Base-by-base conservation (phyloP, 495 filamentous ascomycete species). In the Margaritispora aquatica region DNA sequence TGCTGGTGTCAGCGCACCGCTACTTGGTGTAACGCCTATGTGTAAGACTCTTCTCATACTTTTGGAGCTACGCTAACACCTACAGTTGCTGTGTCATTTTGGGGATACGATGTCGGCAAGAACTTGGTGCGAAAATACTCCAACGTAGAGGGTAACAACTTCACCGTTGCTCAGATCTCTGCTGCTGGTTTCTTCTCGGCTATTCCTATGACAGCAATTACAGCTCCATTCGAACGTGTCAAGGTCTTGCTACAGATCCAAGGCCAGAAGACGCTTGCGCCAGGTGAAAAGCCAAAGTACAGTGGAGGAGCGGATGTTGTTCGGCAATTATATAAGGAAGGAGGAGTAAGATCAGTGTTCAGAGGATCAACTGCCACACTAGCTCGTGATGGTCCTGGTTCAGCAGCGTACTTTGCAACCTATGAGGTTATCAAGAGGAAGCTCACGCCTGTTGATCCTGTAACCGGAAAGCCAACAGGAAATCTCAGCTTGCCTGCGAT, bases 231-330 rank as follows among this genome's bases (percentile, higher is more conserved):
- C 67, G 94, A 98, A 82, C 92, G 94, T 62, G 92, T 98, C 63
- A 98, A 98, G 77, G 92, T 98, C 19, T 90, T 97, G 51, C 85
- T 98, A 2, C 94, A 98, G 73, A 96, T 97, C 60, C 94, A 97
- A 70, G 92, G 93, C 62, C 93, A 97, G 72, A 93, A 92, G 72
- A 72, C 81, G 27, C 83, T 93, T 10, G 82, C 86, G 0, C 86
- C 91, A 0, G 94, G 93, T 62, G 85, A 96, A 73, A 96, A 96
- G 73, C 92, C 92, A 47, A 92, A 90, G 71, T 98, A 97, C 77
- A 79, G 81, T 15, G 92, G 92, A 64, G 92, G 90, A 36, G 46
- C 88, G 50, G 94, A 97, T 72, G 94, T 97, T n/a, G 94, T 97
- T 26, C 83, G 90, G 29, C 94, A 98, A 74, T 80, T 98, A 27